Evolutionary conservation across 768 basidiomycete genomes (phyloP), one percentile per base, ranked within the genome.

Genomic region (Suillus weaverae): DNA sequence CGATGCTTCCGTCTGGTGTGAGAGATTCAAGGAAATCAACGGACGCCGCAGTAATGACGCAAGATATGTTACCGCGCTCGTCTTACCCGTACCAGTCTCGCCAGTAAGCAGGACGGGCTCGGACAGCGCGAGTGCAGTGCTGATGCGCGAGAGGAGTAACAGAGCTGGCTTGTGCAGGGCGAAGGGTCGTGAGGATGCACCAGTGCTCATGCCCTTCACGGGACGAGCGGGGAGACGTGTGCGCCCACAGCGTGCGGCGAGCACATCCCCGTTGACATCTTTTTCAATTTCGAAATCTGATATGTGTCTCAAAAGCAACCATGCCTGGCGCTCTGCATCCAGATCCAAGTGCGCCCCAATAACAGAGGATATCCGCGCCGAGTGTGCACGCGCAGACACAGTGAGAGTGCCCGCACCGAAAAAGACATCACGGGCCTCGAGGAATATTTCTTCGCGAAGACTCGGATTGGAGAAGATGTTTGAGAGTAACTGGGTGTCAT

Each of bases 51-150:
- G 83, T n/a, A 92, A 76, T 2, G 88, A 83, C 13, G 97, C 90
- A 36, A 99, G 83, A 70, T 97, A 88, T 3, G 95, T 92, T 18
- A 99, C 86, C 22, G 88, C 85, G 61, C 95, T 96, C 0, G 97
- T 99, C 78, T 99, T 99, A 16, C 97, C 97, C 1, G 97, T 99
- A n/a, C 97, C 97, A 2, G 97, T 99, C 80, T 99, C 97, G 54
- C 97, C 97, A 0, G 95, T 95, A 32, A 99, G 84, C 9, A 99
- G 84, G 5, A 96, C 81, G 5, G 97, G 95, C 72, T 99, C 97
- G 16, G 78, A 77, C 54, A 90, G 80, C 0, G 88, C 81, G 54
- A 95, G 81, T 0, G 90, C 86, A 26, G 86, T 88, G 3, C 88
- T 86, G 43, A 99, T 89, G 18, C 93, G 86, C 26, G 93, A 91